Percentiles rank a stretch among this genome's conserved stretches.
phyloP scores from a whole-genome alignment of 495 filamentous ascomycete genomes.

The Aspergillus asperescens region DNA sequence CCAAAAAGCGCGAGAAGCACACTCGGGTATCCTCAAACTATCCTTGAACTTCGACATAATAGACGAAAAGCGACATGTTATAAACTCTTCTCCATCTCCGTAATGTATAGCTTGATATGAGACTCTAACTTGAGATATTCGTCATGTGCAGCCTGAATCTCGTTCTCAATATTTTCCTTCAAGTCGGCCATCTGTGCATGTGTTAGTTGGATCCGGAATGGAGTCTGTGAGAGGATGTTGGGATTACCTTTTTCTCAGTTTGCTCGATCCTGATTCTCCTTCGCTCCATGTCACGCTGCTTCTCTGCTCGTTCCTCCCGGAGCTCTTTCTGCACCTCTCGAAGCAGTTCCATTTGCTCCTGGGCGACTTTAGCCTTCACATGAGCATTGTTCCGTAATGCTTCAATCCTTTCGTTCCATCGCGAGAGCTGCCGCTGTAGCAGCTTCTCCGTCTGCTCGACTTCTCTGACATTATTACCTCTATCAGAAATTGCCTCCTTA shows the following conservation, averaged over 20 bases:
- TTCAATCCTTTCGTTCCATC: constrained; percentile 80
- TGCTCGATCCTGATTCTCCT: constrained; percentile 89
- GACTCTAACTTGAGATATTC: constrained; percentile 95
- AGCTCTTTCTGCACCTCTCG: constrained; percentile 72
- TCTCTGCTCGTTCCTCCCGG: constrained; percentile 76
- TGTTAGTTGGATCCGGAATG: constrained; percentile 9
- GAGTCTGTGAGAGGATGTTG: background rate
- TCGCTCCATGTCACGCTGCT: constrained; percentile 84
- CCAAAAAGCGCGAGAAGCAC: constrained; percentile 11
- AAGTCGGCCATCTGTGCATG: constrained; percentile 80
- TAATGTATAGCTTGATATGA: constrained; percentile 96
- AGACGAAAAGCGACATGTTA: constrained; percentile 35
- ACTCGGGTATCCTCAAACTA: constrained; percentile 42
- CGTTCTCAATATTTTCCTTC: constrained; percentile 93
- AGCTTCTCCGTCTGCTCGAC: constrained; percentile 82
- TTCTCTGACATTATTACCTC: constrained; percentile 82
- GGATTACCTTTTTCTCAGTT: constrained; percentile 89
- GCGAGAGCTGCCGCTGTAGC: constrained; percentile 74
- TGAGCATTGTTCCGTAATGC: constrained; percentile 69
- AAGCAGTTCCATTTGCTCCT: constrained; percentile 85
- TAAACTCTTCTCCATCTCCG: constrained; percentile 93
- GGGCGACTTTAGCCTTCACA: constrained; percentile 72
- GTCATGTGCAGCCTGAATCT: constrained; percentile 79
- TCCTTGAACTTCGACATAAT: constrained; percentile 37
- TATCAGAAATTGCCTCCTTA: constrained; percentile 78